Conservation (phyloP, 202 grass and related monocot genomes). For the Setaria italica region DNA sequence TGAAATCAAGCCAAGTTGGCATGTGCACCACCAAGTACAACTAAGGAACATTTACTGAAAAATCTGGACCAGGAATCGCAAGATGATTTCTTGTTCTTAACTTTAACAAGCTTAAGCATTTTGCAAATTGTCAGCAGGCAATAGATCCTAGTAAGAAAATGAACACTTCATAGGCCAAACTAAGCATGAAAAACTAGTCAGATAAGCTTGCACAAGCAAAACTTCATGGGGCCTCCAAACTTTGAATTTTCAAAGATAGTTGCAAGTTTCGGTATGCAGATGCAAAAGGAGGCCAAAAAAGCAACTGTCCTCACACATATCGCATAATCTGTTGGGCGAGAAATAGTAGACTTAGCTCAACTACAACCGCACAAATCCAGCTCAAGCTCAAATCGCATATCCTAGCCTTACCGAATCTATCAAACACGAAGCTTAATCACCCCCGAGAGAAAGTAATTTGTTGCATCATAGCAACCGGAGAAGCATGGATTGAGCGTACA, state of each 20-base stretch:
- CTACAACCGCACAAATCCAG: neutral
- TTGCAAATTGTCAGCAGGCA: neutral
- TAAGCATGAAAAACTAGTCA: slow-evolving; percentile 20
- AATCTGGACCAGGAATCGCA: neutral
- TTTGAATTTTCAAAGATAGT: neutral
- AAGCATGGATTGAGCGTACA: slow-evolving; percentile 8
- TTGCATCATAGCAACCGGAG: neutral
- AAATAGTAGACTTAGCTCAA: neutral
- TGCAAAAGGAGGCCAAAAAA: neutral
- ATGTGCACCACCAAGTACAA: neutral
- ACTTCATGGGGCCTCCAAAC: neutral
- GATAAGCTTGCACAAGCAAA: neutral
- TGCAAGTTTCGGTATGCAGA: neutral
- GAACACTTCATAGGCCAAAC: neutral
- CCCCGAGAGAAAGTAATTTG: neutral
- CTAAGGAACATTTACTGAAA: neutral
- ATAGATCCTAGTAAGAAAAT: neutral
- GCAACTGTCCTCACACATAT: neutral
- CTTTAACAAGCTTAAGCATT: neutral
- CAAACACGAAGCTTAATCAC: slow-evolving; percentile 9
- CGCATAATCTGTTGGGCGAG: neutral
- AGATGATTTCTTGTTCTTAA: neutral
- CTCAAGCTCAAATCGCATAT: neutral
- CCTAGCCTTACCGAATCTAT: neutral
- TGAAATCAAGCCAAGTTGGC: neutral